phyloP scores from a whole-genome alignment of 345 rosid genomes.

The Rhodomyrtus tomentosa region DNA sequence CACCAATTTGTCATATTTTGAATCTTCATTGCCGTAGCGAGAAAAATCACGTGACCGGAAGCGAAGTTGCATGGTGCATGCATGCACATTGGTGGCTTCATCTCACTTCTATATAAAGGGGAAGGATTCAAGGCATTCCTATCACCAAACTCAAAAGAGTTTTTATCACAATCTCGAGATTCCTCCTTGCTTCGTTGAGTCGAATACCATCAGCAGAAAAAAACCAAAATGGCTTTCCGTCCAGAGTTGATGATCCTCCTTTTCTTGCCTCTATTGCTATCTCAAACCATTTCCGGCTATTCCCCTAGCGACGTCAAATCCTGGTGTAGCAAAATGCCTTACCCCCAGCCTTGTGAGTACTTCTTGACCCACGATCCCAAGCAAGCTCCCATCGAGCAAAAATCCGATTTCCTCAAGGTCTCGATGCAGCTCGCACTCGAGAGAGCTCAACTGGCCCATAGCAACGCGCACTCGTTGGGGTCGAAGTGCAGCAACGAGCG shows the following conservation, averaged over 20 bases:
- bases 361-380: constrained; percentile 7
- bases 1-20: not conserved
- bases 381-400: not conserved
- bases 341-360: constrained; percentile 24
- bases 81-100: not conserved
- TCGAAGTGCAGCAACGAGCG: constrained; percentile 37
- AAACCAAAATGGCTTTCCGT: constrained; percentile 23
- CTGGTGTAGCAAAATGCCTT: constrained; percentile 24
- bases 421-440: constrained; percentile 22
- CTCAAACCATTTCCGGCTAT: constrained; percentile 11
- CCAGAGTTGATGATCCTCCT: constrained; percentile 11
- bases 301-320: constrained; percentile 11
- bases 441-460: constrained; percentile 32
- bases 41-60: not conserved
- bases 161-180: not conserved
- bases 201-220: not conserved
- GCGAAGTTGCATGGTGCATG: not conserved
- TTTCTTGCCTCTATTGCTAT: constrained; percentile 14
- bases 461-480: constrained; percentile 31
- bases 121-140: not conserved
- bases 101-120: constrained; percentile 1
- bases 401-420: constrained; percentile 16
- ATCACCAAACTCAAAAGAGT: not conserved
- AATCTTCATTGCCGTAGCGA: not conserved
- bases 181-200: not conserved